Percentiles rank a stretch among this genome's conserved stretches.
These are phyloP conservation scores for Pythium insidiosum DNA, from an alignment of 352 stramenopile species.

Conservation along the genomic window DNA sequence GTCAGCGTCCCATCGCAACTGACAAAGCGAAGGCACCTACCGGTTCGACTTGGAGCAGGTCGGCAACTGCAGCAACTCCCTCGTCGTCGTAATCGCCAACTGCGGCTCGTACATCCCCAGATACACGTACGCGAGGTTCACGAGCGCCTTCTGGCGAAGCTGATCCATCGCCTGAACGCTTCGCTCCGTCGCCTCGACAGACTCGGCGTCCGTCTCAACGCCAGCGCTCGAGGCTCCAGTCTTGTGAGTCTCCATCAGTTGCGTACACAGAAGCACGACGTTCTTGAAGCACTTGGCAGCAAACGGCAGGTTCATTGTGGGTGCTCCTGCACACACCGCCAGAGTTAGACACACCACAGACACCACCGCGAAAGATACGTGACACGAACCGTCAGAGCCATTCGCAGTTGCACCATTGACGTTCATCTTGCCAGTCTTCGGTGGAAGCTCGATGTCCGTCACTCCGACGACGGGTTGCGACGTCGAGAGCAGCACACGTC, in stretches of 20 bases:
- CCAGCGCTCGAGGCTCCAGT: constrained; percentile 1
- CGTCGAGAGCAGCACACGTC: constrained; percentile 74
- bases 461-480: constrained; percentile 47
- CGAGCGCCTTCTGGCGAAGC: constrained; percentile 77
- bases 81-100: constrained; percentile 74
- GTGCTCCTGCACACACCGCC: too few relatives aligned
- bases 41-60: constrained; percentile 65
- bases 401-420: constrained; percentile 11
- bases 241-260: constrained; percentile 40
- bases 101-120: constrained; percentile 89
- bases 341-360: too few relatives aligned
- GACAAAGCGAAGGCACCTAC: constrained; percentile 12
- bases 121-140: constrained; percentile 88
- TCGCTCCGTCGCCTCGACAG: constrained; percentile 18
- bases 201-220: constrained; percentile 16
- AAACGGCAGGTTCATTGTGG: constrained; percentile 81
- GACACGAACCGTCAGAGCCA: constrained; percentile 1
- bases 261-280: constrained; percentile 71
- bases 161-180: constrained; percentile 54
- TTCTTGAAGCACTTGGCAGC: constrained; percentile 87
- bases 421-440: constrained; percentile 37
- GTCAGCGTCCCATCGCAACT: not conserved
- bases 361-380: too few relatives aligned
- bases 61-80: constrained; percentile 62
- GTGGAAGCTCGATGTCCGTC: constrained; percentile 58